Evolutionary conservation across 805 yeast species (phyloP).

Genomic region (Candida piceae): DNA sequence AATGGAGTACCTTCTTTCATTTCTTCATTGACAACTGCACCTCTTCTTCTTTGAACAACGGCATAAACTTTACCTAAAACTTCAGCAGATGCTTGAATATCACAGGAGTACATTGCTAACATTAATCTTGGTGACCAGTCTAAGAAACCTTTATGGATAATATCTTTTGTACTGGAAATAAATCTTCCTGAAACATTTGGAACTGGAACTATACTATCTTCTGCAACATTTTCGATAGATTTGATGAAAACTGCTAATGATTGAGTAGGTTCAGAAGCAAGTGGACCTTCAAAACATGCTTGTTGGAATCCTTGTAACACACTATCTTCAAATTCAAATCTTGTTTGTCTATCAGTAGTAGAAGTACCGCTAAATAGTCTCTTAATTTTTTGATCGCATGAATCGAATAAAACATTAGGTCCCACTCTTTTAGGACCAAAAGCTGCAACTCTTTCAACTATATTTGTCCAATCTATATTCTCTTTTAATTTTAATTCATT

Average conservation of each 20-base stretch:
- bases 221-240: no score
- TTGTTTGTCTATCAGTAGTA: neutral
- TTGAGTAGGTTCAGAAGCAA: slow-evolving; percentile 81
- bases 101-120: slow-evolving; percentile 92
- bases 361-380: slow-evolving; percentile 26
- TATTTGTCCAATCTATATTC: slow-evolving; percentile 26
- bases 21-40: slow-evolving; percentile 82
- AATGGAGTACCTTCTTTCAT: slow-evolving; percentile 98
- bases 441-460: slow-evolving; percentile 42
- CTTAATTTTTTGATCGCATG: slow-evolving; percentile 31
- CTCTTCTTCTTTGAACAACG: slow-evolving; percentile 85
- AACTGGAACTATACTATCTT: no score
- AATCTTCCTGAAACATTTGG: slow-evolving; percentile 64
- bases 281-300: slow-evolving; percentile 80
- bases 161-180: slow-evolving; percentile 66
- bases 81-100: slow-evolving; percentile 91
- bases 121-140: slow-evolving; percentile 85
- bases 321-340: slow-evolving; percentile 50
- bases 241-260: slow-evolving; percentile 62
- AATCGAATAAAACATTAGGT: slow-evolving; percentile 66
- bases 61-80: slow-evolving; percentile 94
- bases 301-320: slow-evolving; percentile 80
- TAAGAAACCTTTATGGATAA: slow-evolving; percentile 63
- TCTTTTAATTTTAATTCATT: slow-evolving; percentile 18
- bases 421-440: slow-evolving; percentile 80